Conservation (phyloP, 2,329 filamentous ascomycete species). For the Mycosphaerella arachidis region DNA sequence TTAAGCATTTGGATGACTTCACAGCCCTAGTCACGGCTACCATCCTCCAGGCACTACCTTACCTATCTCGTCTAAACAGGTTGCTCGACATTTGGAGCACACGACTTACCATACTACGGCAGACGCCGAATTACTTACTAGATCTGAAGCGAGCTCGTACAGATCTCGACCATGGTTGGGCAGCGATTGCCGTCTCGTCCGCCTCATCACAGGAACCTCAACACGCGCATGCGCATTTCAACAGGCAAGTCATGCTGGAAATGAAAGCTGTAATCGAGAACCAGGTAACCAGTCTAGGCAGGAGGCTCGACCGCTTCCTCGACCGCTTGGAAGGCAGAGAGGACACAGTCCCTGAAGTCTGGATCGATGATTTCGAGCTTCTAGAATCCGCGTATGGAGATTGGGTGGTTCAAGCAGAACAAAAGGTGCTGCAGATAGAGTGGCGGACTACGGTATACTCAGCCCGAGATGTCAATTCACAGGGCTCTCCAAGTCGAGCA, state of each 20-base stretch:
- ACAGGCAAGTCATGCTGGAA: slow-evolving; percentile 21
- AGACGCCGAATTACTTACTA: slow-evolving; percentile 64
- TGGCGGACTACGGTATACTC: slow-evolving; percentile 13
- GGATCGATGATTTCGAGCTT: slow-evolving; percentile 81
- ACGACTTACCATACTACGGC: slow-evolving; percentile 68
- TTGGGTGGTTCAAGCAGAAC: slow-evolving; percentile 77
- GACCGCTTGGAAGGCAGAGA: slow-evolving; percentile 78
- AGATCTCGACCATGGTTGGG: slow-evolving; percentile 64
- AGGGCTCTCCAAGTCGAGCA: not conserved
- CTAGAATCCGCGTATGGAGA: slow-evolving; percentile 72
- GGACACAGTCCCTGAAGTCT: slow-evolving; percentile 78
- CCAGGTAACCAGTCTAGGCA: slow-evolving; percentile 66
- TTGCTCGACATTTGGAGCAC: slow-evolving; percentile 75
- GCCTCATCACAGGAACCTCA: slow-evolving; percentile 9
- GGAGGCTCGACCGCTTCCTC: slow-evolving; percentile 75
- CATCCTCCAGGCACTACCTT: slow-evolving; percentile 81
- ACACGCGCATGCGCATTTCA: slow-evolving; percentile 15
- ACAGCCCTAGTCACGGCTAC: slow-evolving; percentile 87
- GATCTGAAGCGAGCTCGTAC: slow-evolving; percentile 61
- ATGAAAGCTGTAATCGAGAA: slow-evolving; percentile 57
- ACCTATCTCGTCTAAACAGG: slow-evolving; percentile 66
- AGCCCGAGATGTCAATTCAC: not conserved
- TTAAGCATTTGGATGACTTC: slow-evolving; percentile 69
- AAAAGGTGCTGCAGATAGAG: slow-evolving; percentile 65
- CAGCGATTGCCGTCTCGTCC: slow-evolving; percentile 45